Conservation (phyloP, 106 monocot genomes). For the Dioscorea zingiberensis region DNA sequence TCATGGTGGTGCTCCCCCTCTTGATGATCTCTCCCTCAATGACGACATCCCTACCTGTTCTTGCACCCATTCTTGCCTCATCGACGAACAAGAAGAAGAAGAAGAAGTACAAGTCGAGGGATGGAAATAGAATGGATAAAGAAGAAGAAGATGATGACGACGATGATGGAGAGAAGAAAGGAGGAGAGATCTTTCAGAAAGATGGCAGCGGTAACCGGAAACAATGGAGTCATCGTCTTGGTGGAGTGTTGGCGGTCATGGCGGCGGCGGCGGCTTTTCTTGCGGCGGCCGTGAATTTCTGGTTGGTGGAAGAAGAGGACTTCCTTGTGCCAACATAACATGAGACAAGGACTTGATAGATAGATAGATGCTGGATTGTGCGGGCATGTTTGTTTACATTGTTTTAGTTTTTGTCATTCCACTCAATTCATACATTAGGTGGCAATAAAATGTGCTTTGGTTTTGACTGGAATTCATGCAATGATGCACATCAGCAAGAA, state of each 20-base stretch:
- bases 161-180: neutral
- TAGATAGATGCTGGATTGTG: no score
- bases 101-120: neutral
- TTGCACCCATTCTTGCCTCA: neutral
- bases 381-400: no score
- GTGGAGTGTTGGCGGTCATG: neutral
- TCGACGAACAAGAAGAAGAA: neutral
- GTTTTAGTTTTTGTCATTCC: no score
- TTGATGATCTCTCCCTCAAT: neutral
- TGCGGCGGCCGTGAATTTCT: neutral
- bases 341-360: no score
- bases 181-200: neutral
- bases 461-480: no score
- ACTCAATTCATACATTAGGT: no score
- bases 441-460: no score
- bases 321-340: slow-evolving; percentile 15
- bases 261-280: neutral
- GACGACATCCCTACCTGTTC: neutral
- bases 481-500: neutral
- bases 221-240: neutral
- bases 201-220: neutral
- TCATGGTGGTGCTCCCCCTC: neutral
- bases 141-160: neutral
- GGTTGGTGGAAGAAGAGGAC: slow-evolving; percentile 1
- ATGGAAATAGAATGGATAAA: neutral